These are phyloP conservation scores for Benincasa hispida DNA, from an alignment of 306 rosid species.

Conservation along the genomic window DNA sequence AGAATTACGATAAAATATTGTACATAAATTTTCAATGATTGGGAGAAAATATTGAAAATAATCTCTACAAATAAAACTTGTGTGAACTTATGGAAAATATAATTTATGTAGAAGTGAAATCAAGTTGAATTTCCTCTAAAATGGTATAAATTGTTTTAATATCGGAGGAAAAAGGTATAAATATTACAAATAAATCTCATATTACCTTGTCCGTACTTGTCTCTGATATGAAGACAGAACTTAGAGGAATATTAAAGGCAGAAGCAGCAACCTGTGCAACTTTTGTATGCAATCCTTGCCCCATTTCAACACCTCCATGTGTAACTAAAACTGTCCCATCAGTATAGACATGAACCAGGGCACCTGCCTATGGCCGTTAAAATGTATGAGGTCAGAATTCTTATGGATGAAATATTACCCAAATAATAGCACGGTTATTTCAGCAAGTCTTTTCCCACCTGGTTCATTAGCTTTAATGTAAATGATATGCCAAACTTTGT, in stretches of 20 bases:
- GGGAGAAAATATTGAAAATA: background rate
- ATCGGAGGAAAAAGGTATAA: background rate
- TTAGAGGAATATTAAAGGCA: conserved; percentile 74
- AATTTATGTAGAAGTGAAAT: background rate
- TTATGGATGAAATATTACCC: background rate
- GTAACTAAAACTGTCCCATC: conserved; percentile 94
- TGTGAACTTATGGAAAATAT: background rate
- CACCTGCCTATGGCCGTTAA: conserved; percentile 71
- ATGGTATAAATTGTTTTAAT: background rate
- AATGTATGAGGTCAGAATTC: background rate
- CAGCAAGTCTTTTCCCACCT: conserved; percentile 30
- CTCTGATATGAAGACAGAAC: conserved; percentile 85
- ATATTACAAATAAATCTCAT: background rate
- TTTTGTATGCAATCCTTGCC: conserved; percentile 96
- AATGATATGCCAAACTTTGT: conserved; percentile 93
- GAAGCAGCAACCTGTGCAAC: conserved; percentile 96
- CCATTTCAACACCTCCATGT: conserved; percentile 99
- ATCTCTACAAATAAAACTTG: background rate
- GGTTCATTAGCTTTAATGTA: conserved; percentile 77
- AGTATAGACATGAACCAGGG: conserved; percentile 89
- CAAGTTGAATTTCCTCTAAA: background rate
- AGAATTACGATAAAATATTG: background rate
- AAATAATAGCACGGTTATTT: background rate
- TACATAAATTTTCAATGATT: background rate
- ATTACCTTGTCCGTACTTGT: conserved; percentile 94